phyloP scores from a whole-genome alignment of 2,329 filamentous ascomycete genomes.

The Sarocladium kiliense region DNA sequence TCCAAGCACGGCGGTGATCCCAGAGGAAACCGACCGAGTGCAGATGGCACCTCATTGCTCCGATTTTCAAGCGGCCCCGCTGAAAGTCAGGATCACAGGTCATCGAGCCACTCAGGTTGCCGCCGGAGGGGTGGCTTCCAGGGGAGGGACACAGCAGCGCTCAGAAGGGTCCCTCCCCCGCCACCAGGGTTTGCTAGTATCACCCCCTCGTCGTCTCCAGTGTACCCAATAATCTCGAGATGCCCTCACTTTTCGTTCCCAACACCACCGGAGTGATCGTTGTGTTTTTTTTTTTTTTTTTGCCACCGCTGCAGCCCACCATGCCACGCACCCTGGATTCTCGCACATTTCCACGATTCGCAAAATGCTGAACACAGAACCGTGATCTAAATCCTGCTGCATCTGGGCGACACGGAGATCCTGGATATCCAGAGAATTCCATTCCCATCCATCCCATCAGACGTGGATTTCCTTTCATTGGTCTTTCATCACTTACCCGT shows the following conservation, averaged over 20 bases:
- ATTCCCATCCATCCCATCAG: no score
- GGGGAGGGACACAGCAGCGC: background rate
- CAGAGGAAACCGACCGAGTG: background rate
- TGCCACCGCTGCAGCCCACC: background rate
- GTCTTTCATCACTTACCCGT: no score
- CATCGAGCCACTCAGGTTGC: conserved; percentile 18
- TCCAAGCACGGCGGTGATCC: conserved; percentile 12
- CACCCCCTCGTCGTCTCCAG: background rate
- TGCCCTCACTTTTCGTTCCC: conserved; percentile 6
- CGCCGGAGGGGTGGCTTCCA: background rate
- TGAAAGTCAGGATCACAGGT: conserved; percentile 21
- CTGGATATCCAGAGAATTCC: no score
- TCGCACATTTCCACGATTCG: background rate
- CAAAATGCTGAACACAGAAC: background rate
- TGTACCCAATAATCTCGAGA: background rate
- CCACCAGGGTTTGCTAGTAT: background rate
- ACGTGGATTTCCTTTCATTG: no score
- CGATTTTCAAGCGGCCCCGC: conserved; percentile 25
- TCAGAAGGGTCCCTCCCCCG: conserved; percentile 1
- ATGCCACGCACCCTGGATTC: background rate
- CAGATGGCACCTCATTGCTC: conserved; percentile 27
- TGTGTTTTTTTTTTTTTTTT: background rate
- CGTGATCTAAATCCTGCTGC: background rate
- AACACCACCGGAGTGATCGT: no score
- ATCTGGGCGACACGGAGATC: no score